Evolutionary conservation across 2,329 filamentous ascomycete genomes (phyloP), one percentile per base, ranked within the genome.

Genomic region (Chaetomiaceae sp.): DNA sequence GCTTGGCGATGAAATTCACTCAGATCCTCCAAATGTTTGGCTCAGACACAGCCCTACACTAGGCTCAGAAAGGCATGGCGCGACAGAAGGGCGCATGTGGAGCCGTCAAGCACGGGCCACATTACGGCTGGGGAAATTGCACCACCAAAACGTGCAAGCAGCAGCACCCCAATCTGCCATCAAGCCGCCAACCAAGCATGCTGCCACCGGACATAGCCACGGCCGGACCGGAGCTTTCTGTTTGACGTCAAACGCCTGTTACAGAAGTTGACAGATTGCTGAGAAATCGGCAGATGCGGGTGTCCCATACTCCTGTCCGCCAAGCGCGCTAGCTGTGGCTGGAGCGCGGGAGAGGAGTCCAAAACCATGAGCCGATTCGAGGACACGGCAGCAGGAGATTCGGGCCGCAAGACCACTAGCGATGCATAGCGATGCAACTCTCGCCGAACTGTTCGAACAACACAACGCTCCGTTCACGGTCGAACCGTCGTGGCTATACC

Each of bases 11-110:
- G 44, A 50, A 50, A 54, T 51, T 55, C 29, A 47, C 51, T 43
- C 50, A 53, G 36, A 56, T 57, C 51, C 51, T 45, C 45, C 45
- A 39, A 39, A 52, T 52, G 23, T 19, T 23, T 29, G 23, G 27
- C 27, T 31, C 17, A 12, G 19, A 45, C 55, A 58, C 55, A 58
- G 55, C 55, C 52, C 49, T 58, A 53, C 55, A 47, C 56, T 55
- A 58, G 23, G 6, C 43, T n/a, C 15, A 27, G 17, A 20, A 51
- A 53, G 40, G 40, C 33, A 3, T 29, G 40, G 17, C 33, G 11
- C 14, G 8, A 17, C 27, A 7, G 27, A 31, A 31, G 27, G 27
- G 27, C 9, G 27, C 27, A n/a, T 37, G 31, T 1, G 4, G 40
- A 25, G 22, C 11, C 14, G 20, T 49, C 25, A 27, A 54, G 55